Evolutionary conservation across 306 rosid species (phyloP).

Genomic region (Hylodesmum podocarpum): DNA sequence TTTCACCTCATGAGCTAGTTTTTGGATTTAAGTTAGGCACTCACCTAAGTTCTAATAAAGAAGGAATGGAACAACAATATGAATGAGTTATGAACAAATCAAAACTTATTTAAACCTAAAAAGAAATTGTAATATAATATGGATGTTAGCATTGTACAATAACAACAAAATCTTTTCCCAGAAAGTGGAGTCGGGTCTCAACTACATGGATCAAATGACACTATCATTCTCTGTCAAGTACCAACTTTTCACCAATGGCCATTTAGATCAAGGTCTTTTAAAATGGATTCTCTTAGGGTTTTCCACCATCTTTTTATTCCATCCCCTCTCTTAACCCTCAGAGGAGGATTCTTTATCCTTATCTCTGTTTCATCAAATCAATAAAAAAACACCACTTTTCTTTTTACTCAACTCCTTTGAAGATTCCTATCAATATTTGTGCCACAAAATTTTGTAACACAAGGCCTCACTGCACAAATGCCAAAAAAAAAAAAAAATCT

Average conservation of each 20-base stretch:
- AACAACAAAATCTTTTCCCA: background rate
- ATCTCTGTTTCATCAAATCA: too few relatives aligned
- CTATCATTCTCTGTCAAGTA: background rate
- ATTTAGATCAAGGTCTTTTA: background rate
- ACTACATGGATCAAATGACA: background rate
- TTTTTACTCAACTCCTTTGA: background rate
- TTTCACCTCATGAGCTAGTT: too few relatives aligned
- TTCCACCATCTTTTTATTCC: background rate
- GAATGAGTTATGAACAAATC: constrained; percentile 10
- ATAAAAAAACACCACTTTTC: too few relatives aligned
- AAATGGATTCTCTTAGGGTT: background rate
- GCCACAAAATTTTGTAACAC: background rate
- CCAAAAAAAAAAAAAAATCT: background rate
- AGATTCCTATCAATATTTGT: background rate
- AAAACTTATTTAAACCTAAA: constrained; percentile 2
- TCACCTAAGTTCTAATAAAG: too few relatives aligned
- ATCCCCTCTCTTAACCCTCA: background rate
- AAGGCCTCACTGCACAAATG: background rate
- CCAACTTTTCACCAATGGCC: constrained; percentile 1
- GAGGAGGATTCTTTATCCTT: too few relatives aligned
- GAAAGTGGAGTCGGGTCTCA: background rate
- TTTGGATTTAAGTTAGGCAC: too few relatives aligned
- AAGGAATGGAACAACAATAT: too few relatives aligned
- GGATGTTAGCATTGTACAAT: constrained; percentile 6
- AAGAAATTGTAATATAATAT: constrained; percentile 3